A percentile compares a stretch with the other conserved stretches of the same genome.
Evolutionary conservation across 2,329 filamentous ascomycete species (phyloP).

Genomic region (Cladophialophora chaetospira): DNA sequence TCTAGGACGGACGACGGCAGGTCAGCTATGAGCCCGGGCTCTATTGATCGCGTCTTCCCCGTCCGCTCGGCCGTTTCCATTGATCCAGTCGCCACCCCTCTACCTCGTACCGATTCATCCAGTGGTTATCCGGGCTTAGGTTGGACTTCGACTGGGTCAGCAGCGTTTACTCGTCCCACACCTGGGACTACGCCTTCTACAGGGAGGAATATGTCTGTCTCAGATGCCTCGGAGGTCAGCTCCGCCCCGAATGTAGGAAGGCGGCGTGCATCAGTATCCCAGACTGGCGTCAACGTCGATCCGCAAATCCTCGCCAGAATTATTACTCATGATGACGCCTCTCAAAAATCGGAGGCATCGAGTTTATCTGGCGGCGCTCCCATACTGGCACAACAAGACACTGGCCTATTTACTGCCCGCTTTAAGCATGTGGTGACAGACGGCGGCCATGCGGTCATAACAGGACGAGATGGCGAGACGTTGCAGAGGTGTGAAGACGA

Average conservation of each 20-base stretch:
- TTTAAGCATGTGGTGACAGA: conserved; percentile 78
- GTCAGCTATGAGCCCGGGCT: conserved; percentile 35
- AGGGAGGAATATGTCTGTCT: neutral
- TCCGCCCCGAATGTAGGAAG: neutral
- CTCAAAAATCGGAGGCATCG: conserved; percentile 22
- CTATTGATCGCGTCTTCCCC: conserved; percentile 70
- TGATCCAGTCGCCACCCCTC: conserved; percentile 54
- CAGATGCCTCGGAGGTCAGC: conserved; percentile 4
- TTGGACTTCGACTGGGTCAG: neutral
- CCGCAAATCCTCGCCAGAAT: conserved; percentile 16
- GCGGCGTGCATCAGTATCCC: neutral
- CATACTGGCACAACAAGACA: conserved; percentile 16
- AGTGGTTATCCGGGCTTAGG: conserved; percentile 24
- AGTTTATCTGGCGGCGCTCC: conserved; percentile 25
- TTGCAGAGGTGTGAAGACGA: conserved; percentile 87
- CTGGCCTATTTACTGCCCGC: conserved; percentile 64
- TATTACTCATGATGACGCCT: conserved; percentile 13
- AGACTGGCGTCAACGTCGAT: conserved; percentile 5
- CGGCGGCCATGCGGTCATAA: conserved; percentile 79
- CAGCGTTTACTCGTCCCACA: neutral
- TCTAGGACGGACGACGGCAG: conserved; percentile 15
- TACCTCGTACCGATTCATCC: conserved; percentile 15
- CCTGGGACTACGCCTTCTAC: neutral
- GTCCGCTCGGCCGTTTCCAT: conserved; percentile 77
- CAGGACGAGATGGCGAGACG: conserved; percentile 69